Base-by-base conservation (phyloP, 345 rosid species). In the Salix exigua region DNA sequence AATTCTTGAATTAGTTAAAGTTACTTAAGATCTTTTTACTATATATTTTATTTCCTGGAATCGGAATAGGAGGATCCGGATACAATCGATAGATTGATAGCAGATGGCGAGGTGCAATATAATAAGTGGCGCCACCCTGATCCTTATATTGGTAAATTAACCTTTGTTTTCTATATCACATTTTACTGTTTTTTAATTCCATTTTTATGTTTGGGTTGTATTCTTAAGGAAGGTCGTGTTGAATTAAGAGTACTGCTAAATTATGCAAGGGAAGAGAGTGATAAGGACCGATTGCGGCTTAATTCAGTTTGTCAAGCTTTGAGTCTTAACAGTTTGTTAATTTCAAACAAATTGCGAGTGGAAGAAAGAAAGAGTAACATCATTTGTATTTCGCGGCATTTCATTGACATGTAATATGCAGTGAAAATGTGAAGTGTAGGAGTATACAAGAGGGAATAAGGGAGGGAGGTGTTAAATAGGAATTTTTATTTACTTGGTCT, bases 101-200 rank as follows among this genome's bases (percentile, higher is more conserved):
- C 76, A 61, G 81, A 83, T 50, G 99, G 88, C 66, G 99, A 96
- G 86, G 89, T 94, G 18, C 72, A 85, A 75, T 79, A 93, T 70
- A 76, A 92, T 71, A 96, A 93, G 84, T 93, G 93, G 92, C 84
- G 95, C 53, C 99, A 96, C 83, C 98, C 99, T 79, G 97, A 96
- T 86, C 98, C 98, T 78, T 94, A 94, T 61, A 89, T 94, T 38
- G 98, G 99, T 96, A 73, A 40, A 76, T 25, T 44, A 23, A 4
- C 62, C 26, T 23, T 12, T 12, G 11, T 26, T 5, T 10, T 62
- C 18, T 7, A 60, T n/a, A n/a, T 60, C 50, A 46, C 18, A 46
- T 1, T 13, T 13, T 13, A 46, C 50, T 14, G 18, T 60, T 7
- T 9, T n/a, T 6, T 60, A 10, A 55, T 55, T 33, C 62, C 21